These are phyloP conservation scores for Nakazawaea anatomiae DNA, from an alignment of 805 yeast species.

Conservation along the genomic window DNA sequence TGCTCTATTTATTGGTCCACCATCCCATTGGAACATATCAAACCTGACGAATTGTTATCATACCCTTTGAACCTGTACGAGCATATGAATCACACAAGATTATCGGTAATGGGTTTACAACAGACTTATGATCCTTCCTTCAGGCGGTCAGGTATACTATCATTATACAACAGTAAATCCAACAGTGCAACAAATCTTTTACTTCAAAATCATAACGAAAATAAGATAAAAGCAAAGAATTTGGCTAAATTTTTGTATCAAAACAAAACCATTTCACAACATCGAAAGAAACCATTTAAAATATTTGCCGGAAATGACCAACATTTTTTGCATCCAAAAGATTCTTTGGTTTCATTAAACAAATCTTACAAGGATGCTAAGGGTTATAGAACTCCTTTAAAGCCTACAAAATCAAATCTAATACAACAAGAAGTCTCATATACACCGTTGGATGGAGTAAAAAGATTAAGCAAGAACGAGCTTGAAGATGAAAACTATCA, in stretches of 20 bases:
- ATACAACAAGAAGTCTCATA: slow-evolving; percentile 21
- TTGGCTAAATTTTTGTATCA: slow-evolving; percentile 5
- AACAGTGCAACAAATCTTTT: slow-evolving; percentile 18
- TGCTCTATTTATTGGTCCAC: slow-evolving; percentile 28
- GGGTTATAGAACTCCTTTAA: slow-evolving; percentile 2
- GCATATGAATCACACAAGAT: slow-evolving; percentile 22
- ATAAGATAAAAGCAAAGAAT: slow-evolving; percentile 2
- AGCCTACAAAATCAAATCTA: slow-evolving; percentile 15
- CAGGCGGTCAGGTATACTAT: slow-evolving; percentile 35
- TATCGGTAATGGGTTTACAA: slow-evolving; percentile 30
- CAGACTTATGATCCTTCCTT: slow-evolving; percentile 32
- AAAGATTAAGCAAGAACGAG: slow-evolving; percentile 14
- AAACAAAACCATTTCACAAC: slow-evolving; percentile 8
- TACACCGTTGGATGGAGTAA: slow-evolving; percentile 28
- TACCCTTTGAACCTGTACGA: slow-evolving; percentile 21
- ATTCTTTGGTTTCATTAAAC: slow-evolving; percentile 24
- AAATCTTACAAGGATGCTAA: background rate
- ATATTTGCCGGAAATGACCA: slow-evolving; percentile 13
- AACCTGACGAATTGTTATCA: slow-evolving; percentile 15
- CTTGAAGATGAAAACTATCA: slow-evolving; percentile 9
- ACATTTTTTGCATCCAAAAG: slow-evolving; percentile 26
- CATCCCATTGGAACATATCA: slow-evolving; percentile 17
- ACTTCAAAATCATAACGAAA: background rate
- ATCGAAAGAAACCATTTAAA: background rate
- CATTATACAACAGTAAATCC: slow-evolving; percentile 24